Conservation (phyloP, 345 rosid species). For the Eucalyptus cloeziana region DNA sequence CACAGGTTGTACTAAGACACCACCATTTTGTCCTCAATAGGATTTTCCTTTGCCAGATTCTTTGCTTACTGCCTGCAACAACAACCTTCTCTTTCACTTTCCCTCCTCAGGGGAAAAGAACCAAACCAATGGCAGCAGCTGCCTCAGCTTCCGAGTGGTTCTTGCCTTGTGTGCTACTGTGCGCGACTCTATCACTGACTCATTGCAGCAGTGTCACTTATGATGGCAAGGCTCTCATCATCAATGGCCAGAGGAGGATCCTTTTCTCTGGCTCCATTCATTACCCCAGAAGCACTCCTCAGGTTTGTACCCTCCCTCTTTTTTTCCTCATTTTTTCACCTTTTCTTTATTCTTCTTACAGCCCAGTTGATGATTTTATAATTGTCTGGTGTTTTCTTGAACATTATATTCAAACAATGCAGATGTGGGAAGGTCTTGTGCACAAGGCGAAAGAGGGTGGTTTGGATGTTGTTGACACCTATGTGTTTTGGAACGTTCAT, state of each 20-base stretch:
- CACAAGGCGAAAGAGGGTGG: conserved; percentile 63
- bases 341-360: not conserved
- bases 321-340: no score
- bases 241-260: conserved; percentile 39
- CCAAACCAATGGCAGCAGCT: conserved; percentile 10
- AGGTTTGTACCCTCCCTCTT: conserved; percentile 5
- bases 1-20: not conserved
- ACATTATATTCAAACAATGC: not conserved
- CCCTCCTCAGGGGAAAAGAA: not conserved
- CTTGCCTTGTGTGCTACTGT: conserved; percentile 5
- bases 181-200: not conserved
- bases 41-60: not conserved
- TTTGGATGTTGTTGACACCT: conserved; percentile 53
- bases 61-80: not conserved
- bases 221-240: conserved; percentile 41
- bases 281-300: conserved; percentile 64
- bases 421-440: conserved; percentile 72
- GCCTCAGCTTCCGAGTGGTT: conserved; percentile 12
- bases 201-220: conserved; percentile 24
- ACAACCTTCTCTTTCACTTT: not conserved
- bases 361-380: not conserved
- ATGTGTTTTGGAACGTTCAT: conserved; percentile 67
- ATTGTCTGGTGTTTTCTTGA: not conserved
- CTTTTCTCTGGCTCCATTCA: conserved; percentile 66
- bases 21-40: not conserved